Evolutionary conservation across 306 rosid species (phyloP).

Genomic region (Cucurbita pepo): DNA sequence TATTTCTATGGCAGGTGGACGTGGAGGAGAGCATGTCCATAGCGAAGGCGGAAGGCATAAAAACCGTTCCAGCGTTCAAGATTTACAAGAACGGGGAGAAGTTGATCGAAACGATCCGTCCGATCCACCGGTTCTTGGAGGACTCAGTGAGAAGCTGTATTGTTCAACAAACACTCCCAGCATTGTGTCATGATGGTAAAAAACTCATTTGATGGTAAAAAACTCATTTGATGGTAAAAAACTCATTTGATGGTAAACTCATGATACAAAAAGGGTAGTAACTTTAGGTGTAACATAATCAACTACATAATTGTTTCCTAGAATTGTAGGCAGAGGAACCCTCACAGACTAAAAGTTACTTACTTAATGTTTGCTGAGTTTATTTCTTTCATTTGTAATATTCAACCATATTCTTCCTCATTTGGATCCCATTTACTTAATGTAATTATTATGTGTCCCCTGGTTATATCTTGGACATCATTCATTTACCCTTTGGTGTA

Average conservation of each 20-base stretch:
- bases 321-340: slow-evolving; percentile 34
- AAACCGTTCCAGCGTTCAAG: slow-evolving; percentile 56
- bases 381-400: slow-evolving; percentile 18
- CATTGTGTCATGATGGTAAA: neutral
- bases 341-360: slow-evolving; percentile 27
- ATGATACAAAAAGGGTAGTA: slow-evolving; percentile 23
- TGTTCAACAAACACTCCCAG: slow-evolving; percentile 20
- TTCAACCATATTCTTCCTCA: neutral
- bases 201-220: slow-evolving; percentile 18
- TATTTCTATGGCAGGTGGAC: slow-evolving; percentile 39
- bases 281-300: slow-evolving; percentile 41
- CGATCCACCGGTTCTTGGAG: slow-evolving; percentile 55
- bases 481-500: neutral
- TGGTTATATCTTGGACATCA: neutral
- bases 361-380: slow-evolving; percentile 29
- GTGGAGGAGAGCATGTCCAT: slow-evolving; percentile 51
- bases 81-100: slow-evolving; percentile 67
- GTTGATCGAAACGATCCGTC: slow-evolving; percentile 68
- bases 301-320: slow-evolving; percentile 45
- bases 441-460: neutral
- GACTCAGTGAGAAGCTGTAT: slow-evolving; percentile 47
- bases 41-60: slow-evolving; percentile 60
- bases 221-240: slow-evolving; percentile 18
- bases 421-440: slow-evolving; percentile 6
- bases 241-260: slow-evolving; percentile 23